Evolutionary conservation across 2,329 filamentous ascomycete genomes (phyloP).

Genomic region (Triangularia setosa): DNA sequence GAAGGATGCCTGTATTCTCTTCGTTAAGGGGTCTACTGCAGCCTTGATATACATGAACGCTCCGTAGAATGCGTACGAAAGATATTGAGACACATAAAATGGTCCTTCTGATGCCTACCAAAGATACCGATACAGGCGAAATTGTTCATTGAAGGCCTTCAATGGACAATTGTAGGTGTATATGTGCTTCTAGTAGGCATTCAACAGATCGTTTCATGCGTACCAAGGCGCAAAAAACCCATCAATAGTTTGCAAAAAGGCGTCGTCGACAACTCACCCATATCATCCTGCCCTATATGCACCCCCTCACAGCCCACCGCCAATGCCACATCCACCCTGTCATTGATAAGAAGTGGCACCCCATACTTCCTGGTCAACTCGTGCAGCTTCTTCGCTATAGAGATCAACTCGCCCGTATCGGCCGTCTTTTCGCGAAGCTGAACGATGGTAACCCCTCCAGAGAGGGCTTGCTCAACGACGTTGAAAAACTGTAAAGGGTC

Average conservation of each 20-base stretch:
- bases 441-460: conserved; percentile 78
- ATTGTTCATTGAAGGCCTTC: background rate
- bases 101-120: no score
- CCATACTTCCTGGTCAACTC: conserved; percentile 60
- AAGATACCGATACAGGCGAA: no score
- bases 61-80: no score
- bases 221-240: background rate
- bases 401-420: conserved; percentile 67
- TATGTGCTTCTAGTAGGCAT: background rate
- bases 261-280: conserved; percentile 50
- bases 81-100: no score
- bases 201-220: background rate
- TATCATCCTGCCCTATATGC: conserved; percentile 92
- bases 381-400: conserved; percentile 69
- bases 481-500: conserved; percentile 59
- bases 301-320: conserved; percentile 87
- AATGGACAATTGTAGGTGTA: background rate
- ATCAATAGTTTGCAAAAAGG: no score
- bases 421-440: conserved; percentile 88
- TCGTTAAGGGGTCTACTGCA: no score
- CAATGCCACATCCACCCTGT: conserved; percentile 83
- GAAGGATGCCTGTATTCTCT: no score
- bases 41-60: no score
- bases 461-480: conserved; percentile 71
- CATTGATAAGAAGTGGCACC: conserved; percentile 87